A percentile compares a stretch with the other conserved stretches of the same genome.
Conservation (phyloP, 257 asterid genomes). For the Schizonepeta tenuifolia region DNA sequence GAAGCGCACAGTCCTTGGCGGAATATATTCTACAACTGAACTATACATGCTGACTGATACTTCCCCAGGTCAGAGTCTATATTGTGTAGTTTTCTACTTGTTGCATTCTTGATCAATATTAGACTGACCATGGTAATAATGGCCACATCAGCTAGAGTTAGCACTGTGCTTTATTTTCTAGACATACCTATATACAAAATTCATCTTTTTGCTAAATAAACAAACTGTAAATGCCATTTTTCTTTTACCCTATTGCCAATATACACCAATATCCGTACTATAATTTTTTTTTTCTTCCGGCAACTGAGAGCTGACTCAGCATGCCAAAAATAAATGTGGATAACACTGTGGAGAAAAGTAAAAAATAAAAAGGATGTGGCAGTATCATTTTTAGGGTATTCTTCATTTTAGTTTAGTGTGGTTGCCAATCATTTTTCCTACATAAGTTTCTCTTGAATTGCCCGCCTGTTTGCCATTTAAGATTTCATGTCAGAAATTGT, state of each 20-base stretch:
- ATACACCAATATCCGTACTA: not conserved
- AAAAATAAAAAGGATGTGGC: slow-evolving; percentile 12
- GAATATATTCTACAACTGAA: slow-evolving; percentile 84
- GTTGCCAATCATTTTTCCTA: not conserved
- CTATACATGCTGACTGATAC: slow-evolving; percentile 88
- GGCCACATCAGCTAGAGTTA: not conserved
- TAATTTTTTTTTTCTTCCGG: not conserved
- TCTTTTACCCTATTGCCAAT: not conserved
- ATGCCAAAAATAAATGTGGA: not conserved
- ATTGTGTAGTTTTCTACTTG: not conserved
- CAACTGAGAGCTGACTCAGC: not conserved
- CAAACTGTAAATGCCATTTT: not conserved
- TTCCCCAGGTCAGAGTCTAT: slow-evolving; percentile 69
- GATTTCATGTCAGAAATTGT: slow-evolving; percentile 9
- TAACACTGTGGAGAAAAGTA: too few species aligned
- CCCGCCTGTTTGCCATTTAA: not conserved
- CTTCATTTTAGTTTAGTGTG: slow-evolving; percentile 1
- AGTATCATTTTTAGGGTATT: not conserved
- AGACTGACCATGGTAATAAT: slow-evolving; percentile 4
- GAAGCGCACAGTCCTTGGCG: slow-evolving; percentile 87
- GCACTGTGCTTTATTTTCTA: not conserved
- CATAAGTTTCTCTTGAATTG: not conserved
- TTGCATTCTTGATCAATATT: slow-evolving; percentile 17
- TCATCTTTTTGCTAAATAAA: not conserved
- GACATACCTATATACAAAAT: not conserved